phyloP scores from a whole-genome alignment of 1,139 yeast species.

The Magnusiomyces sp. region DNA sequence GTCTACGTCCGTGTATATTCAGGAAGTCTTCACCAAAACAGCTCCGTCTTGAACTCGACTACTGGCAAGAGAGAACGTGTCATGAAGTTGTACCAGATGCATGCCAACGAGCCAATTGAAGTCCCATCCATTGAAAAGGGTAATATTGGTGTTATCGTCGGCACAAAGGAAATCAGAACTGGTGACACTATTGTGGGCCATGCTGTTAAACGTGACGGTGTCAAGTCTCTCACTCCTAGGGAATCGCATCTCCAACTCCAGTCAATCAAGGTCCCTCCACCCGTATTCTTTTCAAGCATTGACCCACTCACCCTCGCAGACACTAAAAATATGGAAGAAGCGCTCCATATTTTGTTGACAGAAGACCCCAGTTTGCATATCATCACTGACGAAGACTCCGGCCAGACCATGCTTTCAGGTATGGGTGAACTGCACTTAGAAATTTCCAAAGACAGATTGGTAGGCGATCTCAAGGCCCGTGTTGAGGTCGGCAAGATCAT shows the following conservation, averaged over 20 bases:
- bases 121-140: conserved; percentile 60
- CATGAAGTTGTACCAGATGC: conserved; percentile 69
- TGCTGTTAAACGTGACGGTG: conserved; percentile 41
- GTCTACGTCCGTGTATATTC: conserved; percentile 83
- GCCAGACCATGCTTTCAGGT: conserved; percentile 81
- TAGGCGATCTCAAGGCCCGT: conserved; percentile 73
- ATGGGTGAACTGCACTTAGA: conserved; percentile 98
- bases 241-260: conserved; percentile 44
- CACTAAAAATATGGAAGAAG: conserved; percentile 55
- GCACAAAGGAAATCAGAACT: conserved; percentile 67
- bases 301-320: conserved; percentile 85
- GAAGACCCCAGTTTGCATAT: conserved; percentile 79
- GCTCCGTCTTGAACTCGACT: conserved; percentile 57
- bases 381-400: conserved; percentile 71
- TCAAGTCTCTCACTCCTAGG: conserved; percentile 28
- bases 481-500: conserved; percentile 73
- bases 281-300: conserved; percentile 78
- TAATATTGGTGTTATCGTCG: conserved; percentile 82
- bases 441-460: conserved; percentile 69
- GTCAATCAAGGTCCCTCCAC: conserved; percentile 84
- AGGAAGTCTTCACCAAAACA: conserved; percentile 58
- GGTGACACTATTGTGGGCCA: conserved; percentile 81
- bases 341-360: conserved; percentile 53
- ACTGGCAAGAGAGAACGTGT: conserved; percentile 60
- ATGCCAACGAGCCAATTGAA: conserved; percentile 77